phyloP scores from a whole-genome alignment of 495 filamentous ascomycete species.

The Cenococcum geophilum region DNA sequence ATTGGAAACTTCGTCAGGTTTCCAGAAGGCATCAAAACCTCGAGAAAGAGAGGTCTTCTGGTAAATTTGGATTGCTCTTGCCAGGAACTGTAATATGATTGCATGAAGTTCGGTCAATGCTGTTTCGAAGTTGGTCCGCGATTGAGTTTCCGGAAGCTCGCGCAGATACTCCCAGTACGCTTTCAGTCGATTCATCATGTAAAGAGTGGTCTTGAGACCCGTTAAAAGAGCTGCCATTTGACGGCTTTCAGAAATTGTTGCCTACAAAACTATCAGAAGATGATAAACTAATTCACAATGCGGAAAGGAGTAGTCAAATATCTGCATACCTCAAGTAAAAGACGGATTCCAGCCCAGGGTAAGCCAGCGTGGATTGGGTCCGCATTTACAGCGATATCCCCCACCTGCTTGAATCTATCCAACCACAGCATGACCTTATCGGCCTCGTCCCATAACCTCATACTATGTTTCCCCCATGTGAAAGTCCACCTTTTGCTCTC shows the following conservation, averaged over 20 bases:
- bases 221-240: background rate
- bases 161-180: background rate
- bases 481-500: constrained; percentile 4
- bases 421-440: constrained; percentile 38
- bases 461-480: background rate
- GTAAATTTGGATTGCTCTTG: background rate
- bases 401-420: constrained; percentile 38
- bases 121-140: background rate
- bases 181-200: background rate
- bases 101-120: background rate
- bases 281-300: too few species aligned
- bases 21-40: background rate
- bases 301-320: too few species aligned
- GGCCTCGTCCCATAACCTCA: constrained; percentile 1
- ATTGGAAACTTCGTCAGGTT: background rate
- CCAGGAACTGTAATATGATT: background rate
- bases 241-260: background rate
- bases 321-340: constrained; percentile 38
- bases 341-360: constrained; percentile 40
- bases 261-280: too few species aligned
- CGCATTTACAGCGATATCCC: constrained; percentile 37
- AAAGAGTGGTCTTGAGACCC: background rate
- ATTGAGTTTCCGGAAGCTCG: background rate
- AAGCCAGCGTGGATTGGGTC: constrained; percentile 41
- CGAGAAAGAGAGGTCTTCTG: background rate